These are phyloP conservation scores for Globisporangium nagaii DNA, from an alignment of 352 stramenopile species.

Conservation along the genomic window DNA sequence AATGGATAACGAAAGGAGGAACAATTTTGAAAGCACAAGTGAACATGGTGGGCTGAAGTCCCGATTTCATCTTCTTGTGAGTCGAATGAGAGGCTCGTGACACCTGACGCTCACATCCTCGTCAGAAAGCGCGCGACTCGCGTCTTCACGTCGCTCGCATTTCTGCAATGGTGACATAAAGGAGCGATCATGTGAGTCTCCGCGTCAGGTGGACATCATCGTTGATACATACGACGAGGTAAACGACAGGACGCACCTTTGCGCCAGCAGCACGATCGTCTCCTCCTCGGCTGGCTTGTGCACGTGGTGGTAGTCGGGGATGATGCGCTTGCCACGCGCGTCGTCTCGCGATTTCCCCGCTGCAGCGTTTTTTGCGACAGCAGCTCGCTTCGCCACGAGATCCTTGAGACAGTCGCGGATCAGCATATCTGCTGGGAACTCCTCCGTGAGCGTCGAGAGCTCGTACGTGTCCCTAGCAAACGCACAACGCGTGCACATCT, in stretches of 20 bases:
- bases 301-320: constrained; percentile 63
- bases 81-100: too few species aligned
- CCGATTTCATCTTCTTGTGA: too few species aligned
- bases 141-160: constrained; percentile 5
- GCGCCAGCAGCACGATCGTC: constrained; percentile 34
- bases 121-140: constrained; percentile 12
- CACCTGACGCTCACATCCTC: constrained; percentile 3
- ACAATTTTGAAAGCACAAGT: constrained; percentile 11
- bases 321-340: constrained; percentile 57
- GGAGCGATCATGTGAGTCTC: neutral
- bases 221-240: neutral
- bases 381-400: constrained; percentile 43
- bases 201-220: too few species aligned
- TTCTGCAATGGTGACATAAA: constrained; percentile 1
- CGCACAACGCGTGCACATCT: neutral
- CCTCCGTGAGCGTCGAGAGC: constrained; percentile 32
- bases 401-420: constrained; percentile 56
- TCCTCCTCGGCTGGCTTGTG: constrained; percentile 48
- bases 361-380: constrained; percentile 53
- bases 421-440: constrained; percentile 28
- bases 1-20: neutral
- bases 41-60: neutral
- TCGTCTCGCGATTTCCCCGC: constrained; percentile 69
- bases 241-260: constrained; percentile 25
- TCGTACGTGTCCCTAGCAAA: constrained; percentile 23